Evolutionary conservation across 1,284 basidiomycete genomes (phyloP).

Genomic region (Phellopilus nigrolimitatus): DNA sequence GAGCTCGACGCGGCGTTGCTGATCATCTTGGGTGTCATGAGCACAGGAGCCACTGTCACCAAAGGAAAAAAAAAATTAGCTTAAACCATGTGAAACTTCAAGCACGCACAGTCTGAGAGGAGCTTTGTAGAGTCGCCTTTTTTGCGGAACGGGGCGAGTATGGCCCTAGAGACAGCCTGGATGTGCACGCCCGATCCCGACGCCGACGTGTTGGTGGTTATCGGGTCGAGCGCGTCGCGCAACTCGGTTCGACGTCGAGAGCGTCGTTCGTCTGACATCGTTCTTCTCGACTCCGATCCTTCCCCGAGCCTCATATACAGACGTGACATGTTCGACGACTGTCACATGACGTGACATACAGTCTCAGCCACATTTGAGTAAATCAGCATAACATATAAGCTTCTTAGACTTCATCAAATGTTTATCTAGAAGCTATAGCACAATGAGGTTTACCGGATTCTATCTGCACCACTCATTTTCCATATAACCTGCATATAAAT

Average conservation of each 20-base stretch:
- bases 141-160: conserved; percentile 65
- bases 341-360: background rate
- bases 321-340: background rate
- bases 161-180: conserved; percentile 58
- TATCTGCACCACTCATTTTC: too few species aligned
- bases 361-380: too few species aligned
- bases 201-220: conserved; percentile 13
- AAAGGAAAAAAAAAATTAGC: conserved; percentile 8
- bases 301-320: background rate
- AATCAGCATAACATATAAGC: too few species aligned
- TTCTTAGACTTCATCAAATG: too few species aligned
- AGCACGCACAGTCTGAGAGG: conserved; percentile 61
- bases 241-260: conserved; percentile 12
- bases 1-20: conserved; percentile 60
- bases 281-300: too few species aligned
- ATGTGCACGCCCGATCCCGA: conserved; percentile 29
- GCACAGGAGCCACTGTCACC: conserved; percentile 75
- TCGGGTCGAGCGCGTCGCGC: conserved; percentile 20
- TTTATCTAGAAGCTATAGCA: too few species aligned
- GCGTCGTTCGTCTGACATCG: conserved; percentile 17
- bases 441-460: too few species aligned
- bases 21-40: conserved; percentile 85
- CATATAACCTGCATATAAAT: too few species aligned
- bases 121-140: conserved; percentile 66
- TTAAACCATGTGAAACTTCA: background rate